These are phyloP conservation scores for Barnettozyma pratensis DNA, from an alignment of 805 yeast genomes.

Conservation along the genomic window DNA sequence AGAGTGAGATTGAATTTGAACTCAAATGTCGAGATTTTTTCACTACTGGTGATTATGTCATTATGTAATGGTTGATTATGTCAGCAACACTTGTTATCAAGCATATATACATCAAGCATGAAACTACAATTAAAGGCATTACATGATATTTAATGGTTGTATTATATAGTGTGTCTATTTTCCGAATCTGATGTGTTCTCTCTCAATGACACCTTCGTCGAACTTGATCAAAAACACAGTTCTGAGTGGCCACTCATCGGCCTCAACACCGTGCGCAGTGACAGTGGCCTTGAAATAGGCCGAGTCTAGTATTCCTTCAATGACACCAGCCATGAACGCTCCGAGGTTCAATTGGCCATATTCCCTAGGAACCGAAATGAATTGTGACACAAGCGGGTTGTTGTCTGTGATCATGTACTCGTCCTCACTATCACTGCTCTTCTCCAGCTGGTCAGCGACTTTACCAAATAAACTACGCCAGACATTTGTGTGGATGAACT, in stretches of 20 bases:
- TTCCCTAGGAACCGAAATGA: conserved; percentile 73
- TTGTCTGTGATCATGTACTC: conserved; percentile 63
- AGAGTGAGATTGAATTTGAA: too few relatives aligned
- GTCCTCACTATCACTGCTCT: conserved; percentile 59
- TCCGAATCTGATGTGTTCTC: conserved; percentile 45
- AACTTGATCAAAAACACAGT: conserved; percentile 77
- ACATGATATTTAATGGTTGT: too few relatives aligned
- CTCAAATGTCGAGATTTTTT: too few relatives aligned
- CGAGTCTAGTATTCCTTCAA: conserved; percentile 77
- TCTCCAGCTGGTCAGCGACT: conserved; percentile 70
- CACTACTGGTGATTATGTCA: too few relatives aligned
- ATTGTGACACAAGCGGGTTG: conserved; percentile 64
- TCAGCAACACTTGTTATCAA: too few relatives aligned
- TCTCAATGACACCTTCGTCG: conserved; percentile 47
- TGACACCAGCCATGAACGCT: conserved; percentile 79
- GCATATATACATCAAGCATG: too few relatives aligned
- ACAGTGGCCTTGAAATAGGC: conserved; percentile 70
- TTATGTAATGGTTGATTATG: too few relatives aligned
- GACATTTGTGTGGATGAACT: conserved; percentile 64
- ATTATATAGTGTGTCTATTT: conserved; percentile 6
- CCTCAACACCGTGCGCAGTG: conserved; percentile 75
- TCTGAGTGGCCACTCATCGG: conserved; percentile 50
- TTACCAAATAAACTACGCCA: conserved; percentile 75
- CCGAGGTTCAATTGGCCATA: conserved; percentile 73
- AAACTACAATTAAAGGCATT: too few relatives aligned